phyloP scores from a whole-genome alignment of 2,329 filamentous ascomycete genomes.

The Penicillium sp. region DNA sequence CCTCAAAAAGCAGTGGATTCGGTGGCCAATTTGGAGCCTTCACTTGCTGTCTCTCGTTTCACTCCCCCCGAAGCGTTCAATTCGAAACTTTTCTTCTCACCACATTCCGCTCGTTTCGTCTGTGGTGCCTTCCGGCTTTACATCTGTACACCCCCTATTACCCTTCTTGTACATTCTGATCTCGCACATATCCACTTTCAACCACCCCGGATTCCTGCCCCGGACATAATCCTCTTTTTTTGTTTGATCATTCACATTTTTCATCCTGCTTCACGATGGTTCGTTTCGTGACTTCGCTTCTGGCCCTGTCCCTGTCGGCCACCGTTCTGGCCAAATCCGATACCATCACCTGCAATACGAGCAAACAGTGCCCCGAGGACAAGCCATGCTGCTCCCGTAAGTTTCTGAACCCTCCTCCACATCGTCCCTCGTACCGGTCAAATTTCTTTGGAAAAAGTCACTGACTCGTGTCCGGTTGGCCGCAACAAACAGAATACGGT shows the following conservation, averaged over 20 bases:
- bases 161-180: slow-evolving; percentile 19
- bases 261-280: slow-evolving; percentile 25
- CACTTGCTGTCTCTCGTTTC: slow-evolving; percentile 8
- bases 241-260: too few species aligned
- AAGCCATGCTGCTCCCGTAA: slow-evolving; percentile 75
- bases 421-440: not conserved
- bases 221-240: slow-evolving; percentile 10
- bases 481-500: slow-evolving; percentile 64
- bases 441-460: not conserved
- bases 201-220: slow-evolving; percentile 1
- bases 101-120: slow-evolving; percentile 18
- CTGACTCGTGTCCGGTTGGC: not conserved
- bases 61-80: not conserved
- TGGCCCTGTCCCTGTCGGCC: slow-evolving; percentile 33
- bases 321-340: slow-evolving; percentile 25
- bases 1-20: slow-evolving; percentile 1
- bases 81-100: slow-evolving; percentile 1
- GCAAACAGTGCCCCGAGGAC: slow-evolving; percentile 61
- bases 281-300: slow-evolving; percentile 28
- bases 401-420: slow-evolving; percentile 31
- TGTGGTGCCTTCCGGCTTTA: slow-evolving; percentile 4
- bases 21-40: not conserved
- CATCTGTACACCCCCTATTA: slow-evolving; percentile 7
- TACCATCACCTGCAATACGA: slow-evolving; percentile 34
- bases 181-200: slow-evolving; percentile 9